Evolutionary conservation across 805 yeast species (phyloP).

Genomic region (Yarrowia sp.): DNA sequence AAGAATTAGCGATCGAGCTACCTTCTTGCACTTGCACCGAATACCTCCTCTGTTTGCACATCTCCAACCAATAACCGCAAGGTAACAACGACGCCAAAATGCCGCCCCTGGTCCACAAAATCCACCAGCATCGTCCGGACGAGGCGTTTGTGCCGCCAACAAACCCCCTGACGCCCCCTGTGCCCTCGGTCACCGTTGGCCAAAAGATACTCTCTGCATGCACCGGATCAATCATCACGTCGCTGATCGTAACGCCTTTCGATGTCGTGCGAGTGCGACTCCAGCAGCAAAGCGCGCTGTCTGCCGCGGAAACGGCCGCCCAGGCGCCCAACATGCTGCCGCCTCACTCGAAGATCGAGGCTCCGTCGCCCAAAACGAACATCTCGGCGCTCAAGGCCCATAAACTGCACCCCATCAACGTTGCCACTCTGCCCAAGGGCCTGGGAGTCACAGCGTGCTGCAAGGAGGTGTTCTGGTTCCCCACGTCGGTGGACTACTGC

Average conservation of each 20-base stretch:
- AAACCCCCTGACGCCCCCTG: not conserved
- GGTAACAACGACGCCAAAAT: not conserved
- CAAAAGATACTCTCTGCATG: conserved; percentile 44
- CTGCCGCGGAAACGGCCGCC: conserved; percentile 26
- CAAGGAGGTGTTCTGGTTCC: conserved; percentile 42
- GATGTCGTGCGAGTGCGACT: conserved; percentile 46
- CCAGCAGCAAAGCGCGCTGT: conserved; percentile 41
- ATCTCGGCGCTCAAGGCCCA: conserved; percentile 6
- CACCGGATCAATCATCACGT: conserved; percentile 44
- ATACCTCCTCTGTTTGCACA: too few species aligned
- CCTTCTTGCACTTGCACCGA: too few species aligned
- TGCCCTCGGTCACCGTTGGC: conserved; percentile 30
- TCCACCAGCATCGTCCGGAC: not conserved
- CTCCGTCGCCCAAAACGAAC: not conserved
- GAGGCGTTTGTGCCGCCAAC: conserved; percentile 1
- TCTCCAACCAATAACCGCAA: not conserved
- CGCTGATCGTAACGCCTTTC: conserved; percentile 42
- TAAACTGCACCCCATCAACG: conserved; percentile 30
- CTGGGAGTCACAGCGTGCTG: conserved; percentile 44
- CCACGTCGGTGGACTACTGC: conserved; percentile 41
- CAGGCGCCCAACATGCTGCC: conserved; percentile 56
- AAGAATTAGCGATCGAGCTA: too few species aligned
- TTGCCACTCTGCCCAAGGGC: conserved; percentile 34
- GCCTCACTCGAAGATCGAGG: conserved; percentile 20
- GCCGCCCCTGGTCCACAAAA: conserved; percentile 15